Evolutionary conservation across 2,329 filamentous ascomycete genomes (phyloP).

Genomic region (Arthrobotrys musiformis): DNA sequence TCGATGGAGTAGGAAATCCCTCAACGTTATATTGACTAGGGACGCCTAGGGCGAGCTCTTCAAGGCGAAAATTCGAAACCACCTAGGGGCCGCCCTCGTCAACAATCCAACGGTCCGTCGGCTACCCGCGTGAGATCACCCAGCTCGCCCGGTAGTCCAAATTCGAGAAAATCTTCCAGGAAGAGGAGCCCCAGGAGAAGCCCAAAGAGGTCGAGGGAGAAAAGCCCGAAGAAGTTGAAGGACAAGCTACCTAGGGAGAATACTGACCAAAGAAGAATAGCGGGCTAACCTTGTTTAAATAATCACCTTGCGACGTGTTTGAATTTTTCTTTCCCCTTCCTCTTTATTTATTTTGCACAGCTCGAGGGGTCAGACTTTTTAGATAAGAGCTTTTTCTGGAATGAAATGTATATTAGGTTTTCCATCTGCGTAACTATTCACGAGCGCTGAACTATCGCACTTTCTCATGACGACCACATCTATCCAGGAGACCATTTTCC

Average conservation of each 20-base stretch:
- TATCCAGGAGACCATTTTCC: too few species aligned
- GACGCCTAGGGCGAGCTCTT: not conserved
- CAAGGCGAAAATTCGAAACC: too few species aligned
- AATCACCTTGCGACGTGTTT: not conserved
- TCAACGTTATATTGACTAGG: not conserved
- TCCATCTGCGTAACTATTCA: constrained; percentile 1
- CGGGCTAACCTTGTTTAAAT: not conserved
- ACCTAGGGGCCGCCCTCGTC: too few species aligned
- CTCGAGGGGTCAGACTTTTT: not conserved
- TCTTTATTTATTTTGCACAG: not conserved
- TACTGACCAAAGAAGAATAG: not conserved
- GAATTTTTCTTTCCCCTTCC: too few species aligned
- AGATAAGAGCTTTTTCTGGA: not conserved
- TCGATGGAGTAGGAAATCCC: constrained; percentile 45
- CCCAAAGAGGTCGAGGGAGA: not conserved
- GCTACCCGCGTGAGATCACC: not conserved
- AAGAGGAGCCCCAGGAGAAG: not conserved
- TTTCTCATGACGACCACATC: too few species aligned
- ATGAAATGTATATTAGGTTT: constrained; percentile 15
- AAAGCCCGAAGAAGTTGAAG: not conserved
- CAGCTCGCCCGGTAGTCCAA: not conserved
- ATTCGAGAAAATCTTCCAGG: not conserved
- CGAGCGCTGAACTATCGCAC: not conserved
- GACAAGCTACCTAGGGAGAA: not conserved
- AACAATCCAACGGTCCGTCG: not conserved